Evolutionary conservation across 2,329 filamentous ascomycete species (phyloP), one percentile per base, ranked within the genome.

Genomic region (Neofusicoccum laricinum): DNA sequence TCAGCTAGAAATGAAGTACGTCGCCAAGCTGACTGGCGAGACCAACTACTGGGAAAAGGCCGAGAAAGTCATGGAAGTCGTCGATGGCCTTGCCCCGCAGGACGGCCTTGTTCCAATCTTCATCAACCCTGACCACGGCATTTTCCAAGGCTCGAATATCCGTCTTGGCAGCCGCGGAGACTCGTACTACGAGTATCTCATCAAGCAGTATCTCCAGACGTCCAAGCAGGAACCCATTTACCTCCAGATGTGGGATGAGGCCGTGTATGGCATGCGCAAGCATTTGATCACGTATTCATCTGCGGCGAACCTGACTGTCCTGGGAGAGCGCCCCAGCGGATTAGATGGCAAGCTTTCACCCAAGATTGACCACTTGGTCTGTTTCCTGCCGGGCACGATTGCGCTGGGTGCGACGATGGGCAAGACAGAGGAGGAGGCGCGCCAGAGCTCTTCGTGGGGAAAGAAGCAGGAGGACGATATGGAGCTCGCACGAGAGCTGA

Each of bases 311-410:
- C 88, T 96, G 68, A 97, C 94, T n/a, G 88, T 98, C 61, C 86
- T 99, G 15, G 95, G 88, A 40, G 95, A 99, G 78, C 86, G 92
- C 10, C 93, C 91, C 0, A 81, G 83, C 53, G 95, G 95, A 2
- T 79, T 99, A 8, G 74, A 83, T 30, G 82, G 83, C 4, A 71
- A 80, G 0, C 76, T 98, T 21, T 88, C 86, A 14, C 90, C 93
- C 25, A 99, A 99, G 79, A 98, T 99, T 93, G 95, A 99, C 73
- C 95, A 99, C 73, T 84, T 98, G 4, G 94, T 97, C 41, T 99
- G 95, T 79, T 99, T 99, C 82, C 90, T 97, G 86, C 93, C 94
- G 0, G 95, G 95, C 8, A 97, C 94, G 3, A 97, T 99, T 71
- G 94, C 94, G 0, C 84, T 99, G 1, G 93, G 86, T 0, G 92